Evolutionary conservation across 768 basidiomycete genomes (phyloP).

Genomic region (Kwoniella botswanensis): DNA sequence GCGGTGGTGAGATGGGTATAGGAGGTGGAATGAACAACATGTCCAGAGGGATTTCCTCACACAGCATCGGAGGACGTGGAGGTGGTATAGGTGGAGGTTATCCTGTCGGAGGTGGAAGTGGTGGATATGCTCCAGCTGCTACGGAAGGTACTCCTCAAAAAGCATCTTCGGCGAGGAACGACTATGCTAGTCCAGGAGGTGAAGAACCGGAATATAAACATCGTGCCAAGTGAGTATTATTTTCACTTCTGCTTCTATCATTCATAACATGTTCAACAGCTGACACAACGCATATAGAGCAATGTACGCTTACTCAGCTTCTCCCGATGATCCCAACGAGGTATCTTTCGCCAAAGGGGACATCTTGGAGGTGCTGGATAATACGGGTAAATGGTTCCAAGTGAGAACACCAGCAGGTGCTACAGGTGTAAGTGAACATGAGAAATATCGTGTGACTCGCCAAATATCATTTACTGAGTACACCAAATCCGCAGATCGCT

Average conservation of each 20-base stretch:
- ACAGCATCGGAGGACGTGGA: conserved; percentile 17
- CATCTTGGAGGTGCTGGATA: conserved; percentile 87
- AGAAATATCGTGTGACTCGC: neutral
- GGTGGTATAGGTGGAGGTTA: conserved; percentile 16
- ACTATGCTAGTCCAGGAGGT: conserved; percentile 23
- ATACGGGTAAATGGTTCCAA: conserved; percentile 64
- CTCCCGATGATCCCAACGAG: conserved; percentile 92
- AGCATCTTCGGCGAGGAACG: conserved; percentile 6
- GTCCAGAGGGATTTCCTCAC: conserved; percentile 28
- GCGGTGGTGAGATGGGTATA: conserved; percentile 37
- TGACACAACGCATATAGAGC: conserved; percentile 61
- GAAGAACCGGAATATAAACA: conserved; percentile 32
- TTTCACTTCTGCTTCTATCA: neutral
- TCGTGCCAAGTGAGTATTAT: conserved; percentile 33
- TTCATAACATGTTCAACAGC: neutral
- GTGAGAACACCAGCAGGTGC: conserved; percentile 50
- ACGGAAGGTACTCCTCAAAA: conserved; percentile 46
- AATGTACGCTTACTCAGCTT: conserved; percentile 70
- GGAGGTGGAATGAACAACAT: conserved; percentile 15
- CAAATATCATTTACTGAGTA: neutral
- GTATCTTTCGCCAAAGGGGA: conserved; percentile 93
- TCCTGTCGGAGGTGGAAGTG: conserved; percentile 21
- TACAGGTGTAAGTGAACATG: conserved; percentile 48
- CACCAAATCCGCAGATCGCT: conserved; percentile 41
- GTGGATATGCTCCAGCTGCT: conserved; percentile 39